Conservation (phyloP, 73 alveolate genomes). For the Paramecium sexaurelia region DNA sequence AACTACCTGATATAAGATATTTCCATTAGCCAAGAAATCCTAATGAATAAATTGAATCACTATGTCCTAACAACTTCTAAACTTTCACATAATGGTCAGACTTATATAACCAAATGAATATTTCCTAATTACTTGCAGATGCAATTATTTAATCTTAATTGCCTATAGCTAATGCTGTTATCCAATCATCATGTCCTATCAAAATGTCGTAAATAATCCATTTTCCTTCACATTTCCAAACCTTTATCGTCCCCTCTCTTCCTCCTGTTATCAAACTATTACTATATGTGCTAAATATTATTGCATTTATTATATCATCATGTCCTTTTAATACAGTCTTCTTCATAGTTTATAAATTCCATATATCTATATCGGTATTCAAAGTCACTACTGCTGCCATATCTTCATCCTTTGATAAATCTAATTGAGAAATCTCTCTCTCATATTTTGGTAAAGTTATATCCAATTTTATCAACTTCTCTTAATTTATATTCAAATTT, state of each 20-base stretch:
- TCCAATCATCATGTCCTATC: slow-evolving; percentile 40
- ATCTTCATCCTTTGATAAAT: neutral
- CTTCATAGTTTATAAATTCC: neutral
- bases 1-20: neutral
- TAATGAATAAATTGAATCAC: neutral
- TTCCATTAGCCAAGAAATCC: neutral
- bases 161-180: neutral
- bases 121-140: neutral
- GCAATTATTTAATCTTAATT: neutral
- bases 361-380: neutral
- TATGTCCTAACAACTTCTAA: neutral
- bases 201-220: neutral
- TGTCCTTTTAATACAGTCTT: neutral
- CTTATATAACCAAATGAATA: neutral
- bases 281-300: neutral
- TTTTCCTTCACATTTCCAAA: slow-evolving; percentile 10
- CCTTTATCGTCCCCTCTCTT: neutral
- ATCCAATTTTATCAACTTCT: neutral
- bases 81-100: neutral
- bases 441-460: neutral
- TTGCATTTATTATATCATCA: neutral
- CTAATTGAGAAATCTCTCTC: neutral
- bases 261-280: neutral
- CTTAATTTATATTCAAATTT: neutral
- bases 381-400: neutral